Evolutionary conservation across 1,139 yeast species (phyloP).

Genomic region (Yamadazyma triangularis): DNA sequence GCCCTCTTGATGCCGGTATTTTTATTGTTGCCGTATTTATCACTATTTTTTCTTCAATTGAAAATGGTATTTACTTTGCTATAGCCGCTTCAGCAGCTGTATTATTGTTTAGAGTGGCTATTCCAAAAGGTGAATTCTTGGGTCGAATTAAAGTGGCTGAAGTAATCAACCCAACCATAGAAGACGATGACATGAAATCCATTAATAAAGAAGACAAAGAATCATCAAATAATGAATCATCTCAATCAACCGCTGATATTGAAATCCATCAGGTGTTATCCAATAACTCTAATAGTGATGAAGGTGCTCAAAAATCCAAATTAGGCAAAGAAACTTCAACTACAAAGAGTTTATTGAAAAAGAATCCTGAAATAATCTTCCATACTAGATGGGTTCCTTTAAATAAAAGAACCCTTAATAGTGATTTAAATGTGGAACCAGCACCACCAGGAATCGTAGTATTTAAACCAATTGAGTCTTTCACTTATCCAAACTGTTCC

Average conservation of each 20-base stretch:
- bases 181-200: slow-evolving; percentile 10
- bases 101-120: slow-evolving; percentile 68
- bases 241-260: slow-evolving; percentile 21
- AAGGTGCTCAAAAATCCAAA: slow-evolving; percentile 17
- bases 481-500: slow-evolving; percentile 78
- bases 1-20: slow-evolving; percentile 74
- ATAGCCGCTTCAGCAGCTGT: slow-evolving; percentile 78
- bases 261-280: slow-evolving; percentile 44
- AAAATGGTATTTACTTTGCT: slow-evolving; percentile 87
- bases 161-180: slow-evolving; percentile 54
- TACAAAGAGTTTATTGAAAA: slow-evolving; percentile 19
- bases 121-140: slow-evolving; percentile 77
- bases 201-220: slow-evolving; percentile 6
- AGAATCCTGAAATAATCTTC: slow-evolving; percentile 36
- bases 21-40: slow-evolving; percentile 74
- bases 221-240: slow-evolving; percentile 3
- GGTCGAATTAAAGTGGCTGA: slow-evolving; percentile 74
- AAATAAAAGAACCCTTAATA: slow-evolving; percentile 52
- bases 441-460: slow-evolving; percentile 93
- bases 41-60: slow-evolving; percentile 79
- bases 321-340: slow-evolving; percentile 12
- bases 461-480: slow-evolving; percentile 76
- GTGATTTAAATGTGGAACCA: slow-evolving; percentile 53
- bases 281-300: slow-evolving; percentile 12
- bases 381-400: slow-evolving; percentile 83